Base-by-base conservation (phyloP, 345 rosid genomes). In the Populus ilicifolia region DNA sequence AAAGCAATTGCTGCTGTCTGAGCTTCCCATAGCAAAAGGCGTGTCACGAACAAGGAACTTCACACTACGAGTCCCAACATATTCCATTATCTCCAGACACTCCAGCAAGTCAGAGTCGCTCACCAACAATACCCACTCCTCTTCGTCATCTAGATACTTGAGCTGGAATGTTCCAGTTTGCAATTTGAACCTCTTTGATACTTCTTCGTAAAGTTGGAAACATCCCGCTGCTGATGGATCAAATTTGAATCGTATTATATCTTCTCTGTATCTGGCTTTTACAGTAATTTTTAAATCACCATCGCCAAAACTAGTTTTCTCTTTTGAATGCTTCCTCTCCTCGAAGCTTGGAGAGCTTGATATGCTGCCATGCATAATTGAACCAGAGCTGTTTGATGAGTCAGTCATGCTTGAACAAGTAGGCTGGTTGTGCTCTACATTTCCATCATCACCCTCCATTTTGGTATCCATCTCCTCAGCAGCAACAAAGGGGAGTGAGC, bases 131-230 rank as follows among this genome's bases (percentile, higher is more conserved):
- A 95, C 96, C 98, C 98, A 95, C 78, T 95, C 98, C 23, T 92
- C 93, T 77, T 95, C 99, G 11, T 93, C 99, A 11, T 93, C 98
- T 41, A 95, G 79, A 74, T 95, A 93, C 83, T 87, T 91, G 73
- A 94, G 91, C 81, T 87, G 93, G 89, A 94, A 94, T 2, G 88
- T 76, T 7, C 93, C 95, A 2, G 80, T 85, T 70, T 87, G 89
- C 72, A 94, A 66, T 74, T 87, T 91, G 87, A 94, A 90, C 72
- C 99, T 88, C 81, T 81, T 89, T 27, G 86, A 89, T 29, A 93
- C 92, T 85, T 94, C 94, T 71, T 89, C 90, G 36, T 91, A 90
- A 48, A 94, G 88, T 67, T 90, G 91, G 81, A 85, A 83, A 77
- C 89, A 93, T 38, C 94, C 93, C 1, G 80, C 80, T 35, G 80